Evolutionary conservation across 768 basidiomycete species (phyloP), one percentile per base, ranked within the genome.

Genomic region (Nidula microcarpa): DNA sequence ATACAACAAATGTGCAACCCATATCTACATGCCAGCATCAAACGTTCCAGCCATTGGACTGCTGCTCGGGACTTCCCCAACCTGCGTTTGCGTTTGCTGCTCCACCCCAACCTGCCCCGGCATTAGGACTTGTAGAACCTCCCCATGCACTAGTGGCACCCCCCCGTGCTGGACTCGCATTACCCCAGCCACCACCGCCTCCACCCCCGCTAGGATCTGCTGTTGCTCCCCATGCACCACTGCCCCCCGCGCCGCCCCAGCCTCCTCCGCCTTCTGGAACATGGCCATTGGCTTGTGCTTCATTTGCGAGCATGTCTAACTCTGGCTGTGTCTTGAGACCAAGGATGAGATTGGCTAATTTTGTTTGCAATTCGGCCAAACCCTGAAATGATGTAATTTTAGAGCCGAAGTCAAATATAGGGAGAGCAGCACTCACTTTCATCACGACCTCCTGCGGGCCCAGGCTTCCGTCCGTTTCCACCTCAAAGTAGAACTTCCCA

Each of bases 401-500:
- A 50, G 30, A 47, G 9, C 50, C 44, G 46, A 16, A 52, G 47
- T 46, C 39, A 43, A 17, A 50, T 32, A 17, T 54, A 52, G 49
- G 32, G 14, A 47, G 32, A 16, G 33, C n/a, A 48, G 18, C 9
- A 36, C 30, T 43, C 48, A 88, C 91, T 81, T 85, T 92, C 79
- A 88, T 84, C 14, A 95, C 83, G 6, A 94, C 91, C 65, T 95
- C 94, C 63, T 94, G 90, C 0, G 93, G 91, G 8, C 81, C 81
- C 34, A 96, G 68, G 66, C 89, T 93, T 10, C 96, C 96, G 56
- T 94, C 94, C 13, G 92, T 92, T 72, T 99, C 97, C 5, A 96
- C 91, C 56, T 94, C 89, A 59, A 94, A 84, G 68, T 98, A 99
- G 67, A 96, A 99, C 65, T 88, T 89, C 37, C 83, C 80, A 4